Conservation (phyloP, 2,329 filamentous ascomycete genomes). For the Diaporthe ilicicola region DNA sequence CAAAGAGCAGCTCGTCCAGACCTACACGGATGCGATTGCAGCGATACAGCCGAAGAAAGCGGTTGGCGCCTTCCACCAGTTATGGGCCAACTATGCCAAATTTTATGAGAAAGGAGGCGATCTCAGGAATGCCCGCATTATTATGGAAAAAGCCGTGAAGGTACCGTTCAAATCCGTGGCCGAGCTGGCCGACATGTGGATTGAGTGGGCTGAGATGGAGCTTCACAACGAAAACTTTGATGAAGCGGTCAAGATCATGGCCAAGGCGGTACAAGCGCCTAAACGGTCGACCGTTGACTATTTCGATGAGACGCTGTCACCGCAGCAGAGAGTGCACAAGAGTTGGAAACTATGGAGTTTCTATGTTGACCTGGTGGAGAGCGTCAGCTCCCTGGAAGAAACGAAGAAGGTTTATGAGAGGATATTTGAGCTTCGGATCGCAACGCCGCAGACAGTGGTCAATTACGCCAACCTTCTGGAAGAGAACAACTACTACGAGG, state of each 20-base stretch:
- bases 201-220: slow-evolving; percentile 99
- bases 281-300: slow-evolving; percentile 99
- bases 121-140: slow-evolving; percentile 83
- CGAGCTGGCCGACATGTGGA: slow-evolving; percentile 98
- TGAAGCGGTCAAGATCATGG: slow-evolving; percentile 93
- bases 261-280: slow-evolving; percentile 94
- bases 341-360: slow-evolving; percentile 99
- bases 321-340: slow-evolving; percentile 97
- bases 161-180: slow-evolving; percentile 98
- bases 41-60: slow-evolving; percentile 95
- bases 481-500: slow-evolving; percentile 94
- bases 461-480: slow-evolving; percentile 97
- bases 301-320: slow-evolving; percentile 92
- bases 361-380: slow-evolving; percentile 97
- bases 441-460: slow-evolving; percentile 96
- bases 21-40: slow-evolving; percentile 93
- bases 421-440: slow-evolving; percentile 97
- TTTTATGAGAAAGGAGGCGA: slow-evolving; percentile 94
- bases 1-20: slow-evolving; percentile 88
- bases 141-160: slow-evolving; percentile 97
- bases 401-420: slow-evolving; percentile 95
- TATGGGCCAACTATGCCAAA: slow-evolving; percentile 97
- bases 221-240: slow-evolving; percentile 96
- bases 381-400: slow-evolving; percentile 88
- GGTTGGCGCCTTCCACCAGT: slow-evolving; percentile 88